Evolutionary conservation across 148 eudicot species (phyloP), one percentile per base, ranked within the genome.

Genomic region (Drosera capensis): DNA sequence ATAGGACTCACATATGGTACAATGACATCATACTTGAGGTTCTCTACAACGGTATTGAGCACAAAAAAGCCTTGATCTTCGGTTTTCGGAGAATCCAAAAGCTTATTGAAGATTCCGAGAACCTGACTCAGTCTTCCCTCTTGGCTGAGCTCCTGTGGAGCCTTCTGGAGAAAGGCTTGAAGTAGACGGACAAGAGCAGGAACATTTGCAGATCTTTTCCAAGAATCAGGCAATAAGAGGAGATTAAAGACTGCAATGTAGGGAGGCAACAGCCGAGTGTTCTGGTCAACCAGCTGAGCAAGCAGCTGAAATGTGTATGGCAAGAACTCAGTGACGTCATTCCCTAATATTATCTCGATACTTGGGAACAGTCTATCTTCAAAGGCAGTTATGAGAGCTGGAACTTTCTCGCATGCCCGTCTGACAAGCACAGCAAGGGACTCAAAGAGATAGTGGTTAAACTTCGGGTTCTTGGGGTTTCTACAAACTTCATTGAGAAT

Each of bases 221-320:
- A 90, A 29, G 71, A 56, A 31, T 90, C 87, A 31, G 87, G 95
- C 20, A 57, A 51, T 45, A 84, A 66, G 22, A 84, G 80, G 56
- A 90, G 65, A 23, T 72, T 65, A 64, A 90, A 90, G 53, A 84
- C 70, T 48, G 73, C 84, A 81, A 84, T 75, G 63, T 90, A 90
- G 58, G 67, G 74, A 24, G 86, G 86, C 40, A 79, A 59, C 31
- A 86, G 94, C 21, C 83, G 68, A 30, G 64, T 66, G 60, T 75
- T 84, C 72, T 84, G 62, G 57, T 90, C 97, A 22, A 90, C 88
- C 60, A 90, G 95, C 69, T 90, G 97, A 40, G 97, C 87, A 46
- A 90, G 58, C 25, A 90, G 68, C 71, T 90, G 97, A 56, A 84
- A 90, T n/a, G 93, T 78, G 59, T 90, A 90, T 28, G 97, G 97